phyloP scores from a whole-genome alignment of 108 stramenopile species.

The Skeletonema grethae region DNA sequence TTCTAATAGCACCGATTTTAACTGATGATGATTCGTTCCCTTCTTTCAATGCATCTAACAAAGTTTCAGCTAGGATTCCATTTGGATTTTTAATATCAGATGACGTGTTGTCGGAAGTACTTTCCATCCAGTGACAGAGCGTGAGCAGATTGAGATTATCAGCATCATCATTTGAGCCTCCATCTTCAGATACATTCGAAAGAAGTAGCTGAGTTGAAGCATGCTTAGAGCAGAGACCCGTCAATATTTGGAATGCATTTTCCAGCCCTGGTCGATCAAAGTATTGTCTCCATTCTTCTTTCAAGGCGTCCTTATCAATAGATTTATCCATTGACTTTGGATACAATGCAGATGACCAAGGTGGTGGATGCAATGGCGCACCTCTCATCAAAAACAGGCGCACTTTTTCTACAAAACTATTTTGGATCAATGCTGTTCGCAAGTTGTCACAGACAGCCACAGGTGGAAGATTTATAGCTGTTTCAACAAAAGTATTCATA shows the following conservation, averaged over 20 bases:
- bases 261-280: slow-evolving; percentile 61
- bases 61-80: slow-evolving; percentile 80
- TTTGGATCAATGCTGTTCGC: slow-evolving; percentile 58
- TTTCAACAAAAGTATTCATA: slow-evolving; percentile 81
- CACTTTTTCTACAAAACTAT: slow-evolving; percentile 70
- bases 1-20: slow-evolving; percentile 49
- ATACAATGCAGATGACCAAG: slow-evolving; percentile 82
- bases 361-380: slow-evolving; percentile 67
- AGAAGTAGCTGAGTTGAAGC: slow-evolving; percentile 52
- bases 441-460: slow-evolving; percentile 78
- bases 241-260: slow-evolving; percentile 68
- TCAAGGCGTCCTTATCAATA: slow-evolving; percentile 5
- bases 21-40: slow-evolving; percentile 43
- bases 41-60: slow-evolving; percentile 71
- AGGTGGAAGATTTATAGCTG: slow-evolving; percentile 76
- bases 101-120: slow-evolving; percentile 72
- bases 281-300: slow-evolving; percentile 61
- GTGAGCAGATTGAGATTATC: slow-evolving; percentile 38
- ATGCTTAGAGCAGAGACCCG: slow-evolving; percentile 68
- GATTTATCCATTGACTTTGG: slow-evolving; percentile 22
- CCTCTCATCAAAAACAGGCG: slow-evolving; percentile 50
- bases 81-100: slow-evolving; percentile 54
- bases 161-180: not conserved
- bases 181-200: not conserved
- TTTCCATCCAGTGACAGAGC: slow-evolving; percentile 84